phyloP scores from a whole-genome alignment of 2,329 filamentous ascomycete species.

The Colletotrichum liaoningense region DNA sequence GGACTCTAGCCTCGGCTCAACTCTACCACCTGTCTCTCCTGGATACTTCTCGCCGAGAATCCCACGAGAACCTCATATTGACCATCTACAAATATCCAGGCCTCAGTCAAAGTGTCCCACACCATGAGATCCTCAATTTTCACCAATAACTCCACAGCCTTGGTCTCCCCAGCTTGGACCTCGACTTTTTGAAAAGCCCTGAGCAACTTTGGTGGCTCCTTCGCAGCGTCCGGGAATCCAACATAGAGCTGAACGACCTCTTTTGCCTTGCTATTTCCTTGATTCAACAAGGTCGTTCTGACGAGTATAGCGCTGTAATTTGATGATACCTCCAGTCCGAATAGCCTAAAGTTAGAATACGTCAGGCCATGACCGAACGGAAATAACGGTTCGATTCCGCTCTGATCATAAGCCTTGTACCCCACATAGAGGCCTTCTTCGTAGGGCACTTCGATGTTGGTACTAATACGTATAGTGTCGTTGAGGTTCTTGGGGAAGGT shows the following conservation, averaged over 20 bases:
- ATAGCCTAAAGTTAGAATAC: slow-evolving; percentile 4
- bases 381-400: slow-evolving; percentile 5
- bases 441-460: slow-evolving; percentile 13
- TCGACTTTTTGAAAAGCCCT: not conserved
- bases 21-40: not conserved
- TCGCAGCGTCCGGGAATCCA: not conserved
- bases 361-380: slow-evolving; percentile 16
- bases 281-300: not conserved
- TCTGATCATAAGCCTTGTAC: slow-evolving; percentile 15
- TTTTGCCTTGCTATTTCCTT: not conserved
- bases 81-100: not conserved
- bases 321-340: not conserved
- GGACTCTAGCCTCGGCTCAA: not conserved
- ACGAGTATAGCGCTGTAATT: not conserved
- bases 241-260: slow-evolving; percentile 18
- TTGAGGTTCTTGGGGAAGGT: slow-evolving; percentile 20
- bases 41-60: not conserved
- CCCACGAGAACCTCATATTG: not conserved
- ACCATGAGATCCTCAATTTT: not conserved
- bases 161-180: not conserved
- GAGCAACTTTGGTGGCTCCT: slow-evolving; percentile 9
- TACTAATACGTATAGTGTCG: slow-evolving; percentile 22
- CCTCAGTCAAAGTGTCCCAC: not conserved
- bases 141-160: not conserved
- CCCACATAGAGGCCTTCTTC: slow-evolving; percentile 22